phyloP scores from a whole-genome alignment of 139 green algal genomes.

The Axilococcus clingmanii region DNA sequence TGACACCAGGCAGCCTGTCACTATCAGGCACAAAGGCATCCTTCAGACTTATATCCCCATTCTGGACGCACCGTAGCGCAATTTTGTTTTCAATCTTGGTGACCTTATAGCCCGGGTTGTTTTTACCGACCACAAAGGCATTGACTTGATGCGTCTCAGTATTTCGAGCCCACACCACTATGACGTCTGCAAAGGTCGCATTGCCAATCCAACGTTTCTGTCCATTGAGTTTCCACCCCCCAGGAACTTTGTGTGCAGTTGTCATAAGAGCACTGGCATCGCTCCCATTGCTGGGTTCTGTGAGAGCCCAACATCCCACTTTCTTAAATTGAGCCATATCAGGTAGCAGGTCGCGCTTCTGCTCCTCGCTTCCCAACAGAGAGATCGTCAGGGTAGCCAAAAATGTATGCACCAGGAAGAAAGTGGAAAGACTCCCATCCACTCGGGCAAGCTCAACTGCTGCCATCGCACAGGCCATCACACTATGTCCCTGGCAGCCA shows the following conservation, averaged over 20 bases:
- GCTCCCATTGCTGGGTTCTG: conserved; percentile 78
- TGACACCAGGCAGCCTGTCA: conserved; percentile 67
- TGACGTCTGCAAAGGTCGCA: conserved; percentile 75
- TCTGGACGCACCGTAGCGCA: conserved; percentile 80
- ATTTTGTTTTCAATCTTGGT: conserved; percentile 94
- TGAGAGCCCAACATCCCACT: conserved; percentile 80
- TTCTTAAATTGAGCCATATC: conserved; percentile 49
- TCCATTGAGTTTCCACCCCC: conserved; percentile 81
- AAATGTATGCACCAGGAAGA: conserved; percentile 88
- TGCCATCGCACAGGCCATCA: conserved; percentile 46
- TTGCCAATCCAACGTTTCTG: conserved; percentile 96
- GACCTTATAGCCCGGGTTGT: conserved; percentile 57
- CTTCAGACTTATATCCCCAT: conserved; percentile 83
- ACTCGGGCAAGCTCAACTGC: conserved; percentile 78
- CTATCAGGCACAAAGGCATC: conserved; percentile 79
- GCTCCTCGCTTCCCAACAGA: conserved; percentile 70
- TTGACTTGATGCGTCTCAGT: conserved; percentile 61
- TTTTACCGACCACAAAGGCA: conserved; percentile 88
- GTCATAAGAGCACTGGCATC: conserved; percentile 69
- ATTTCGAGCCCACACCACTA: conserved; percentile 76
- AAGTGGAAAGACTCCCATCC: conserved; percentile 78
- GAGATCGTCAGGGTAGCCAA: conserved; percentile 69
- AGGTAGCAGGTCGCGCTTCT: conserved; percentile 78
- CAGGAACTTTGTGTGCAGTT: conserved; percentile 51
- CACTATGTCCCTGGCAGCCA: conserved; percentile 56